phyloP scores from a whole-genome alignment of 2,329 filamentous ascomycete species.

The Dactylonectria estremocensis region DNA sequence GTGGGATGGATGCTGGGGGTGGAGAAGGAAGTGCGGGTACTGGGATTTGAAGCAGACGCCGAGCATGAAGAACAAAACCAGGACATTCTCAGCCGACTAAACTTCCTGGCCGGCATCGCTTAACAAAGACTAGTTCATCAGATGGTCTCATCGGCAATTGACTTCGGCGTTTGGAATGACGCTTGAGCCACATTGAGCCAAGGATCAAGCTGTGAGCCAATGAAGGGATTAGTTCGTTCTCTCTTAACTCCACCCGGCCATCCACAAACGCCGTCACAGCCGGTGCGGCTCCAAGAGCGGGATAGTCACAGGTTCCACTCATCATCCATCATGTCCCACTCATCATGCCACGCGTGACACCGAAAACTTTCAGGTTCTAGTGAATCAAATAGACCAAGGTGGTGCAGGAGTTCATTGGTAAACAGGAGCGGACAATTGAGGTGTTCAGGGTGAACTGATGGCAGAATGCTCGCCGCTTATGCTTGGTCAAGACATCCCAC shows the following conservation, averaged over 20 bases:
- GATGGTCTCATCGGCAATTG: constrained; percentile 14
- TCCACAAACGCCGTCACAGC: background rate
- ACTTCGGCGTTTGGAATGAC: constrained; percentile 8
- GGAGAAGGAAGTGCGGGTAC: constrained; percentile 3
- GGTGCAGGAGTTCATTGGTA: background rate
- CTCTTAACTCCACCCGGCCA: background rate
- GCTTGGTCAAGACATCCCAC: too few species aligned
- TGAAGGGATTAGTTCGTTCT: background rate
- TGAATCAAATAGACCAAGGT: background rate
- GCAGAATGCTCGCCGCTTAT: too few species aligned
- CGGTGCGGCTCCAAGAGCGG: background rate
- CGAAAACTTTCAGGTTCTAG: background rate
- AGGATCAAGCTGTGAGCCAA: background rate
- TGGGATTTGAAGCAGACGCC: constrained; percentile 27
- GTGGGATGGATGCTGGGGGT: background rate
- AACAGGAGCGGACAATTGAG: background rate
- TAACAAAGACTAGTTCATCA: constrained; percentile 1
- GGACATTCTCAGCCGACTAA: background rate
- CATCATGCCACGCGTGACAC: background rate
- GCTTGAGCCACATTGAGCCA: background rate
- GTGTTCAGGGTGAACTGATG: too few species aligned
- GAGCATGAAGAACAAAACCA: constrained; percentile 9
- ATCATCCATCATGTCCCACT: background rate
- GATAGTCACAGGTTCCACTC: background rate
- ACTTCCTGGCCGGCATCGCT: constrained; percentile 2